phyloP scores from a whole-genome alignment of 192 early-diverging fungal genomes.

The Backusella westeae region DNA sequence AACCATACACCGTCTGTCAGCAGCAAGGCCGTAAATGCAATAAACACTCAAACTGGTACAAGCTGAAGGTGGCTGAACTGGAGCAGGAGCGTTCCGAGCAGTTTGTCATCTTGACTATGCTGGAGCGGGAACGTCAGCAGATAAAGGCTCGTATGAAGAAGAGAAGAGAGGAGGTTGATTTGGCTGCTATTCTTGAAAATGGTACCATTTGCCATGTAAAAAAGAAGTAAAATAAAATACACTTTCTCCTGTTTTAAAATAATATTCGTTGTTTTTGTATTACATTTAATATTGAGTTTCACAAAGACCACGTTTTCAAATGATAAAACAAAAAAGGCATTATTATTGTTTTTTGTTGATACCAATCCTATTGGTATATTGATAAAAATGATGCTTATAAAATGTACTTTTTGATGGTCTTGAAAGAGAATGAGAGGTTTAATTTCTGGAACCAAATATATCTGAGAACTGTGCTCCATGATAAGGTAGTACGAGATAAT shows the following conservation, averaged over 20 bases:
- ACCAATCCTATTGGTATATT: background rate
- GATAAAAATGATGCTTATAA: background rate
- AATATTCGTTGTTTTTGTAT: too few relatives aligned
- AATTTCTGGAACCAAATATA: background rate
- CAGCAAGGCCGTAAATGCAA: constrained; percentile 34
- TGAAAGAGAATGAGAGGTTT: background rate
- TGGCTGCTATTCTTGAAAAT: constrained; percentile 41
- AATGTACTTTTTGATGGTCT: background rate
- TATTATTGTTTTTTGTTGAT: too few relatives aligned
- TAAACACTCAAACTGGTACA: constrained; percentile 51
- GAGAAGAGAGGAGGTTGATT: constrained; percentile 35
- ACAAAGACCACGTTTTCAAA: background rate
- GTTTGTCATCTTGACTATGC: constrained; percentile 18
- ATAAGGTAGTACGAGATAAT: background rate
- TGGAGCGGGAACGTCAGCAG: constrained; percentile 39
- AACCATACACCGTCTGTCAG: constrained; percentile 35
- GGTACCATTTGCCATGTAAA: constrained; percentile 31
- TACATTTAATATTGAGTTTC: background rate
- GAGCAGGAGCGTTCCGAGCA: constrained; percentile 44
- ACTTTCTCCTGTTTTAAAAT: too few relatives aligned
- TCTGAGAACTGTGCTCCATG: background rate
- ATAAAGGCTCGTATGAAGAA: constrained; percentile 52
- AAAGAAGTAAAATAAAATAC: too few relatives aligned
- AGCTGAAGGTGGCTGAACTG: constrained; percentile 42
- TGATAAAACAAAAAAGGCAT: background rate